Conservation (phyloP, 1,284 basidiomycete species). For the Moesziomyces parantarcticus region DNA sequence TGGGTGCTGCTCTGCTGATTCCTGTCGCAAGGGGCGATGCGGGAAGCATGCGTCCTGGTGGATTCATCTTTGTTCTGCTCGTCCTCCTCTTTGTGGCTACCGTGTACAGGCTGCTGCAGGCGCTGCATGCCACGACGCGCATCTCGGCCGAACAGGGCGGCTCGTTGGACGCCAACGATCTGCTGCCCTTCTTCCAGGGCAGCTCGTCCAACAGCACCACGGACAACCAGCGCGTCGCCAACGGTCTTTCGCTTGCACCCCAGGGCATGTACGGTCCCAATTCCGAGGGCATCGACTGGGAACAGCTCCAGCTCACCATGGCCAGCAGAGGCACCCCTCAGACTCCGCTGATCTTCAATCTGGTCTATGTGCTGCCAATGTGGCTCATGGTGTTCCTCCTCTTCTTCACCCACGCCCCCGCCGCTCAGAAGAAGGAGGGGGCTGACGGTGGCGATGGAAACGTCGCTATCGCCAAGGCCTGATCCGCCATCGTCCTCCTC, state of each 20-base stretch:
- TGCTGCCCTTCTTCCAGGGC: conserved; percentile 49
- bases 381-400: conserved; percentile 54
- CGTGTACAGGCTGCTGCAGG: conserved; percentile 42
- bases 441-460: conserved; percentile 2
- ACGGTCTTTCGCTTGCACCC: conserved; percentile 35
- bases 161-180: conserved; percentile 18
- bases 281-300: conserved; percentile 47
- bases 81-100: conserved; percentile 44
- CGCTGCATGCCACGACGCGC: conserved; percentile 43
- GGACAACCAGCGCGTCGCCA: conserved; percentile 24
- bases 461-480: conserved; percentile 30
- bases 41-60: conserved; percentile 37
- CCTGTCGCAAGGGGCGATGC: conserved; percentile 48
- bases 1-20: conserved; percentile 47
- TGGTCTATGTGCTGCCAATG: conserved; percentile 55
- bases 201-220: conserved; percentile 17
- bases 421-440: conserved; percentile 11
- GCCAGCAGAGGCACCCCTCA: conserved; percentile 43
- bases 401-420: conserved; percentile 55
- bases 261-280: conserved; percentile 55
- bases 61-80: conserved; percentile 49
- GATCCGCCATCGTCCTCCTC: not conserved
- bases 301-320: conserved; percentile 49
- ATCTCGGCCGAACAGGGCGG: conserved; percentile 36
- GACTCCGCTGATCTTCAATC: conserved; percentile 51